Base-by-base conservation (phyloP, 768 basidiomycete genomes). In the Trametes punicea region DNA sequence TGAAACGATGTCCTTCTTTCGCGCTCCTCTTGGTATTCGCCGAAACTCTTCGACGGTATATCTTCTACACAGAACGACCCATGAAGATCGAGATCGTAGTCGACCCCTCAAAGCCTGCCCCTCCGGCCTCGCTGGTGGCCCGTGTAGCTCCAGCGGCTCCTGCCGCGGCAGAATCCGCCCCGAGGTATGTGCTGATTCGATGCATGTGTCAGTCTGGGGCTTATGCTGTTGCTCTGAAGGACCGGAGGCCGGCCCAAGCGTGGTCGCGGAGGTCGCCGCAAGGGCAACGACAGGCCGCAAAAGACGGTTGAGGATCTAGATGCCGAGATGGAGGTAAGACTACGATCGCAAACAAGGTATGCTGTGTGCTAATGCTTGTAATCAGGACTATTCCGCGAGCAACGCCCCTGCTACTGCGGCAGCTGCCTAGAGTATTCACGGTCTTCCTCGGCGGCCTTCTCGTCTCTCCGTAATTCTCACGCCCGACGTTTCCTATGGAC, bases 11-110 rank as follows among this genome's bases (percentile, higher is more conserved):
- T 65, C 44, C 61, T 62, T 73, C 62, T 73, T 65, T 66, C 75
- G 51, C 52, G 46, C 51, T 58, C 44, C 42, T 36, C 52, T 13
- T 46, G 57, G 38, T 57, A 55, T 46, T 57, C 70, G 62, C 67
- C 62, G 65, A 52, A 33, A 36, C 60, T 70, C 64, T 67, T 70
- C 64, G 39, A 60, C 61, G 55, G 50, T 55, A 16, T 51, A 47
- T 44, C 29, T 34, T 27, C 34, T 21, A 51, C 53, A 73, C 68
- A 98, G 96, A 91, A 81, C 90, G 91, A 63, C 90, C 93, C 21
- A 97, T 98, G 94, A 96, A 94, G 80, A 94, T 98, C 60, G 96
- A 99, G 80, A 92, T 98, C 62, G 84, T 98, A 41, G 81, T 96
- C 70, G 92, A 96, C 75, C 92, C 92, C 11, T 80, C 85, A 41